phyloP scores from a whole-genome alignment of 1,139 yeast genomes.

The Scheffersomyces stambukii region DNA sequence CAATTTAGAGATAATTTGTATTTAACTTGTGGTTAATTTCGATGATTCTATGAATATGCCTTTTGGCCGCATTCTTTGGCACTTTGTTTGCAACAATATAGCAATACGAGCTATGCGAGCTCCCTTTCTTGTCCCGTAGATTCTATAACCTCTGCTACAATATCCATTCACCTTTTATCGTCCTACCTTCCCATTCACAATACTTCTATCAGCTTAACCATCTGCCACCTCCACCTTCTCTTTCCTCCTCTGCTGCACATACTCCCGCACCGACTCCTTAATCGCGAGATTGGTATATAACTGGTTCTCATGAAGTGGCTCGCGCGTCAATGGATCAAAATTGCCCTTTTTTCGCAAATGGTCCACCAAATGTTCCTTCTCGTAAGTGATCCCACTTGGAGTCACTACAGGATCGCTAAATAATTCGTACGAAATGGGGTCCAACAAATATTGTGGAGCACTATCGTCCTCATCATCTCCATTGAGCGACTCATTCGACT shows the following conservation, averaged over 20 bases:
- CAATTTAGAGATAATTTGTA: too few species aligned
- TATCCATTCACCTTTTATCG: too few species aligned
- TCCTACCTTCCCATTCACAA: too few species aligned
- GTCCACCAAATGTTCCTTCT: conserved; percentile 20
- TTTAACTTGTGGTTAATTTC: too few species aligned
- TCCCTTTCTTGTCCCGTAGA: too few species aligned
- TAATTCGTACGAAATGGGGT: conserved; percentile 45
- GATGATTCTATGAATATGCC: too few species aligned
- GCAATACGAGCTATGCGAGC: too few species aligned
- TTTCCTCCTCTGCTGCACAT: conserved; percentile 12
- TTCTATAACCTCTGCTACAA: too few species aligned
- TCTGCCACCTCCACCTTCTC: background rate
- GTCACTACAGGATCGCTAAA: conserved; percentile 47
- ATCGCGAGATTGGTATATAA: conserved; percentile 41
- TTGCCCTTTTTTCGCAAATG: conserved; percentile 13
- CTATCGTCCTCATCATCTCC: conserved; percentile 20
- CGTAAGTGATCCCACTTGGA: conserved; percentile 48
- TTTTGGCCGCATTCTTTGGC: too few species aligned
- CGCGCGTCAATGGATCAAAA: conserved; percentile 22
- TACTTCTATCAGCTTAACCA: too few species aligned
- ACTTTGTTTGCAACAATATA: too few species aligned
- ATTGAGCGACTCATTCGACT: too few species aligned
- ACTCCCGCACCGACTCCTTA: conserved; percentile 35
- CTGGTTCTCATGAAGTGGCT: conserved; percentile 31
- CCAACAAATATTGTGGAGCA: conserved; percentile 41